A percentile compares a stretch with the other conserved stretches of the same genome.
Conservation (phyloP, 495 filamentous ascomycete species). For the Neurospora discreta region DNA sequence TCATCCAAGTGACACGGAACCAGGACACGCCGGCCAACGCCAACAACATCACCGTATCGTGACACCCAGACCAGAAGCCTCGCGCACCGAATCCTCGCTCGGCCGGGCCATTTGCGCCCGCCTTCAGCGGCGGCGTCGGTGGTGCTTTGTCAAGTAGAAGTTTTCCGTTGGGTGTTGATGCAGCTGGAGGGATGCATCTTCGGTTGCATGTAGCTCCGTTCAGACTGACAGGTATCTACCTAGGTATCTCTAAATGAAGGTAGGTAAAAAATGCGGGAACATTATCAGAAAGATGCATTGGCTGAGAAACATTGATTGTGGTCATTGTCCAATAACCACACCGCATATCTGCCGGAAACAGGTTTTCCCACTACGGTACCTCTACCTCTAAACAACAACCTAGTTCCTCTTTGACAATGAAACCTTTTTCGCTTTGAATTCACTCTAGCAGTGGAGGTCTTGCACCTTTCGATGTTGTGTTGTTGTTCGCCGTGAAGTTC, state of each 20-base stretch:
- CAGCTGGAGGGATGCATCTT: background rate
- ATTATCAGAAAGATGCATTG: no score
- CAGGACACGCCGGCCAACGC: background rate
- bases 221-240: background rate
- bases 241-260: no score
- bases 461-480: background rate
- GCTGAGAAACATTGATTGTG: no score
- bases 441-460: no score
- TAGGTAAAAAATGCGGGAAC: no score
- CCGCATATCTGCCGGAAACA: no score
- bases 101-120: slow-evolving; percentile 23
- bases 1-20: background rate
- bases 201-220: background rate
- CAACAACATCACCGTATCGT: background rate
- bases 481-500: background rate
- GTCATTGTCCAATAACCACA: no score
- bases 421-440: no score
- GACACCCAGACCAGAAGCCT: background rate
- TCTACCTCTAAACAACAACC: background rate
- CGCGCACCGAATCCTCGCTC: slow-evolving; percentile 17
- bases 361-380: no score
- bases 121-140: background rate
- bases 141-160: background rate
- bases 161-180: background rate
- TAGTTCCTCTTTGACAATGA: background rate